Evolutionary conservation across 305 asterid species (phyloP), one percentile per base, ranked within the genome.

Genomic region (Striga hermonthica): DNA sequence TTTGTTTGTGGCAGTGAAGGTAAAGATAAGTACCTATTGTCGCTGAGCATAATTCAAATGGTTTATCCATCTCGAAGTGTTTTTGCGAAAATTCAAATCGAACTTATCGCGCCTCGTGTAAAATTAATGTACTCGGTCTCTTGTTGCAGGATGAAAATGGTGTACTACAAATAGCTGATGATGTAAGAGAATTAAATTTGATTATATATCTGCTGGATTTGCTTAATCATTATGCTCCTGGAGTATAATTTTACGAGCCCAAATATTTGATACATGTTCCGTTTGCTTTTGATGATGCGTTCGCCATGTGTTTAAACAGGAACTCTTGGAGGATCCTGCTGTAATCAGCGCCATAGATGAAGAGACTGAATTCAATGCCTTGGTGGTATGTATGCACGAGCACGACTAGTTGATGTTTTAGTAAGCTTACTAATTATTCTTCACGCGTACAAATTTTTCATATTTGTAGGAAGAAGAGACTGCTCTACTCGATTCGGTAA

Each of bases 311-410:
- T 4, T 65, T 60, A 22, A 69, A 61, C 89, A 93, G 98, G 98
- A 93, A 76, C 84, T 86, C 60, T 71, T 93, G 91, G 96, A 88
- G 22, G 99, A 90, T 70, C 91, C 91, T 47, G 91, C 91, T 56
- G 64, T 85, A 60, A 81, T 83, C 53, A 80, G 96, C 38, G 84
- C 89, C 70, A 88, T 93, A 72, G 99, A 93, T n/a, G 97, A 93
- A 79, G 99, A 93, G 83, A 90, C 97, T 3, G 99, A 93, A 76
- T 93, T 93, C 80, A 93, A 93, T 55, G 99, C 99, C 69, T 85
- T 93, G 64, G 97, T 88, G 95, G 99, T 93, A 83, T 13, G 84
- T 73, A 41, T 15, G 84, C 73, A 47, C 12, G 7, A 45, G 84
- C 73, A 47, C 12, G 7, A 45, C 43, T 40, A 64, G 71, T 63